A percentile compares a stretch with the other conserved stretches of the same genome.
Conservation (phyloP, 2,329 filamentous ascomycete genomes). For the Botrytis hyacinthi region DNA sequence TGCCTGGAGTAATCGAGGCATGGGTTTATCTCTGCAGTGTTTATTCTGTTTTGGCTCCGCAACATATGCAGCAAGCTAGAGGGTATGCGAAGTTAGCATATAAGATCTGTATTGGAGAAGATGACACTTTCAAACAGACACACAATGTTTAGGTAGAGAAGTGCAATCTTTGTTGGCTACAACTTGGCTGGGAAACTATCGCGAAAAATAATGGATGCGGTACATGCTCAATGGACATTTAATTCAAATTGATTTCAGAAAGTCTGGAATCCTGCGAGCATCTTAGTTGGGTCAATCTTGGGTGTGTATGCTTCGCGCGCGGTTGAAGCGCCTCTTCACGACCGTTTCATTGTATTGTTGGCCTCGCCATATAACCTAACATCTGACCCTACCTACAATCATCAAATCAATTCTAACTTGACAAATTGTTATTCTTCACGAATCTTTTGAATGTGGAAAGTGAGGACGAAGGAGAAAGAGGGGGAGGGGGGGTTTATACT, state of each 20-base stretch:
- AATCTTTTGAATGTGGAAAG: no score
- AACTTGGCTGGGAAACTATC: not conserved
- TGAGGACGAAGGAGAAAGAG: not conserved
- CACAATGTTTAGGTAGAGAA: constrained; percentile 8
- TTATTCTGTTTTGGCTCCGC: constrained; percentile 20
- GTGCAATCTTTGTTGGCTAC: not conserved
- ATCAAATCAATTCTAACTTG: not conserved
- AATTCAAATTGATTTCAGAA: not conserved
- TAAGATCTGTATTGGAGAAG: constrained; percentile 24
- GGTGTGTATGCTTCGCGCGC: not conserved
- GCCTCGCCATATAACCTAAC: not conserved
- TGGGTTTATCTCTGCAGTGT: constrained; percentile 22
- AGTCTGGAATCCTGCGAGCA: no score
- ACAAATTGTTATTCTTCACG: no score
- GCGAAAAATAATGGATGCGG: accelerated
- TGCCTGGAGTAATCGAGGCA: constrained; percentile 16
- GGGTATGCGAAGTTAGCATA: constrained; percentile 20
- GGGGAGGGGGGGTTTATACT: not conserved
- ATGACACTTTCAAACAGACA: constrained; percentile 24
- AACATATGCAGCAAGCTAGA: constrained; percentile 1
- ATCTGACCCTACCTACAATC: not conserved
- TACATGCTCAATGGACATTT: no score
- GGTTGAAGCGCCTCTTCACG: not conserved
- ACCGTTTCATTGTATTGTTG: not conserved
- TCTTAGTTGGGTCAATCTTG: not conserved